These are phyloP conservation scores for Balamuthia mandrillaris DNA, from an alignment of 208 protist genomes.

Conservation along the genomic window DNA sequence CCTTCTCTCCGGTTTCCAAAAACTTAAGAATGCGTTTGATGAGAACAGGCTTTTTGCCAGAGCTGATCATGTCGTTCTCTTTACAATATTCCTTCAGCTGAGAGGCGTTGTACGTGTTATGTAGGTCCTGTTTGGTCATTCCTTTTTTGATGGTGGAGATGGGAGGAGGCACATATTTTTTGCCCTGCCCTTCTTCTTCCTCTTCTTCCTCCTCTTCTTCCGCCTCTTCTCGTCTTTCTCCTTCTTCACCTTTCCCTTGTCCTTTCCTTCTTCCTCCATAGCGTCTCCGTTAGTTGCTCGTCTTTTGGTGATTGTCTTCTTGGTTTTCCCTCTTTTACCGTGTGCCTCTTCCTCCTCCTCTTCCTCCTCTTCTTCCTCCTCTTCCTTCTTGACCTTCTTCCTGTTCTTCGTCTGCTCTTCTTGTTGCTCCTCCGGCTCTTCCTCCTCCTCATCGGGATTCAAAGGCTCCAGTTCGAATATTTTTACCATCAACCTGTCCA, in stretches of 20 bases:
- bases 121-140: slow-evolving; percentile 11
- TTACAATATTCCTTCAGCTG: slow-evolving; percentile 28
- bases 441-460: not conserved
- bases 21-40: slow-evolving; percentile 24
- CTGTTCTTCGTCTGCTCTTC: not conserved
- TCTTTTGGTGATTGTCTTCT: not conserved
- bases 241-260: too few relatives aligned
- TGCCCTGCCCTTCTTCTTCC: not conserved
- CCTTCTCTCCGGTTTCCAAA: slow-evolving; percentile 14
- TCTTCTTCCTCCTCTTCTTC: slow-evolving; percentile 9
- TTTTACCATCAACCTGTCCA: slow-evolving; percentile 5
- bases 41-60: slow-evolving; percentile 29
- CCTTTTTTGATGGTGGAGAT: slow-evolving; percentile 38
- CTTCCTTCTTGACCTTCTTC: too few relatives aligned
- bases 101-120: slow-evolving; percentile 8
- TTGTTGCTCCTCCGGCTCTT: not conserved
- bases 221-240: too few relatives aligned
- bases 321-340: not conserved
- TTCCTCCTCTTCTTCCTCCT: too few relatives aligned
- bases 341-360: too few relatives aligned
- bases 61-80: not conserved
- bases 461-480: slow-evolving; percentile 4
- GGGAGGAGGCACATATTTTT: slow-evolving; percentile 15
- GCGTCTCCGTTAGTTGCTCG: not conserved
- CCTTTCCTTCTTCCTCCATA: too few relatives aligned